Evolutionary conservation across 148 eudicot genomes (phyloP), one percentile per base, ranked within the genome.

Genomic region (Chenopodium suecicum): DNA sequence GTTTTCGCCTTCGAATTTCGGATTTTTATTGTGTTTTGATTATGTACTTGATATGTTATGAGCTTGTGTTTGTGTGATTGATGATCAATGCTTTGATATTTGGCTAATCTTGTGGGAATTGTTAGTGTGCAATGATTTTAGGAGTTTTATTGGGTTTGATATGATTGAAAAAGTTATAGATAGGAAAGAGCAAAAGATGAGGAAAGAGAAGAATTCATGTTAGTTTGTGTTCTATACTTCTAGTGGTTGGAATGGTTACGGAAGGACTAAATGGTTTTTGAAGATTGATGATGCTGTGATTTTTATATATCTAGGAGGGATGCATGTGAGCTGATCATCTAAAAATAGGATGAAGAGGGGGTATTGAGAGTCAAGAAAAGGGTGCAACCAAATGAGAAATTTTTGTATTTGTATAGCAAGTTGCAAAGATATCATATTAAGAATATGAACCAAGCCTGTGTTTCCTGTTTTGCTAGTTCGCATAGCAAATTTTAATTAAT

Each of bases 201-300:
- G 22, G 69, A 29, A 25, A 29, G 65, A 64, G 48, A 56, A 22
- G 7, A 19, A 52, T 25, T 20, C 65, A n/a, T 12, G 9, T 81
- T 34, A 9, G 25, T 32, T 32, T 74, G 65, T 9, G 23, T 74
- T 48, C 37, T 34, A 34, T 3, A 34, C 37, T 34, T 34, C 31
- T 65, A 47, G 25, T 60, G 56, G 72, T 64, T 79, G 31, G 31
- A 34, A 64, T 31, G 20, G 68, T 70, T 37, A 54, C 23, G 79
- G 69, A 54, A 72, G 70, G 37, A 19, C 46, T 52, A 17, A 37
- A 10, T 9, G 56, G 48, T 60, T 6, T 11, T 17, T 16, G 32
- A 63, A 25, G 3, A 23, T 11, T 73, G 73, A 74, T 47, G 14
- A n/a, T 1, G 50, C 4, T 13, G 48, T 54, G 41, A 2, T 29